Evolutionary conservation across 1,139 yeast species (phyloP), one percentile per base, ranked within the genome.

Genomic region (Meyerozyma smithsonii): DNA sequence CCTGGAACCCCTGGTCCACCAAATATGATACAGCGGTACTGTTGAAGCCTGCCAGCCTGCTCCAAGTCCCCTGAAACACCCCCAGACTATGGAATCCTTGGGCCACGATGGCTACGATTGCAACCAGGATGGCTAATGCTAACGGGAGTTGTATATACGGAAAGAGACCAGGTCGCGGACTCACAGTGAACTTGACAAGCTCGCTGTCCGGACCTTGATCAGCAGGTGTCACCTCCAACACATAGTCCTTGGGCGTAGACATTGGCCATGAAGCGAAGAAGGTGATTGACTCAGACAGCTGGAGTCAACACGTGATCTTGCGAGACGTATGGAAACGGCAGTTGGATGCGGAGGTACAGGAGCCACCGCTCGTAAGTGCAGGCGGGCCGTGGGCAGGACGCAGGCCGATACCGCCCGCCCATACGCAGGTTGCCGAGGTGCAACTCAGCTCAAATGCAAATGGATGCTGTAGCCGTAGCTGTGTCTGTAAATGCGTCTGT

Each of bases 181-280:
- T 50, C 37, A 59, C 62, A 1, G 55, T 46, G 42, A 56, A 59
- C 35, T 53, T 53, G 32, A 52, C 46, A 33, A 56, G 42, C 42
- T 49, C 55, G 24, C 45, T 38, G 34, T 44, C 38, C 3, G 36
- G 26, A 23, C 33, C 32, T 18, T 36, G 41, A 11, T 38, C 38
- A 18, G 39, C 42, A 11, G 68, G 66, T 18, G 52, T 46, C 32
- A 62, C 55, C 36, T 62, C 64, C 39, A 66, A 52, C 17, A 47
- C 44, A 46, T 56, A 64, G 46, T 63, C 59, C 44, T 65, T 65
- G 28, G 54, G 42, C 6, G 66, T 59, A 32, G 68, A 61, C 69
- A 64, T 62, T n/a, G 12, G 37, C 28, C 7, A 8, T 14, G 30
- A 23, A 26, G 34, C 21, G 7, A 10, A 8, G 14, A 14, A 11